Evolutionary conservation across 2,329 filamentous ascomycete genomes (phyloP).

Genomic region (Talaromyces rugulosus): DNA sequence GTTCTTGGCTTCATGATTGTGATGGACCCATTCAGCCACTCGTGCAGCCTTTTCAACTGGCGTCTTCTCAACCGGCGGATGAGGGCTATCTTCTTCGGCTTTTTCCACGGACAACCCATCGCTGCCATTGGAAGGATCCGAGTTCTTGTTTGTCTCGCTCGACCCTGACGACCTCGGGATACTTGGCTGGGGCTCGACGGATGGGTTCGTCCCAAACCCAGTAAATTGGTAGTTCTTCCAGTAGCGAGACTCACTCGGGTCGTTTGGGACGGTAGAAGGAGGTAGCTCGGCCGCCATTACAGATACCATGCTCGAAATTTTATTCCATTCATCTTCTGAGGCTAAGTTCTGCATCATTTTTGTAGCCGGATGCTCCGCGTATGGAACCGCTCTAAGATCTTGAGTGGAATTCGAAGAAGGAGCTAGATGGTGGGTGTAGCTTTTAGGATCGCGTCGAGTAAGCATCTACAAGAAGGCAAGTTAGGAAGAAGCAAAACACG

Average conservation of each 20-base stretch:
- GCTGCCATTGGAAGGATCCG: neutral
- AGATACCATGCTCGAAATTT: neutral
- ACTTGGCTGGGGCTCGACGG: neutral
- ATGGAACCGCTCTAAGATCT: neutral
- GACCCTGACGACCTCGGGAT: neutral
- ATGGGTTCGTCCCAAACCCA: neutral
- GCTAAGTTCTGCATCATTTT: neutral
- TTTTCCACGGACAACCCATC: neutral
- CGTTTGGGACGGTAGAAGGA: neutral
- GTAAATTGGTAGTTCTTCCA: neutral
- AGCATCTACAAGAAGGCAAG: neutral
- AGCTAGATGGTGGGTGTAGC: conserved; percentile 2
- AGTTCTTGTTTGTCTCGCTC: neutral
- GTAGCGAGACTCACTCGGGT: neutral
- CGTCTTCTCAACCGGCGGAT: neutral
- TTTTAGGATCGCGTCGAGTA: neutral
- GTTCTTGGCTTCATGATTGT: neutral
- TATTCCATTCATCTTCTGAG: neutral
- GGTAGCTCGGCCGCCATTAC: neutral
- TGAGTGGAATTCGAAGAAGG: neutral
- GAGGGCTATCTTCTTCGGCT: neutral
- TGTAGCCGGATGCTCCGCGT: neutral
- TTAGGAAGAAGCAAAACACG: neutral
- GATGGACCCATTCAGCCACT: conserved; percentile 5
- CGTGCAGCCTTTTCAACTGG: conserved; percentile 4